These are phyloP conservation scores for Apiotrichum veenhuisii DNA, from an alignment of 1,284 basidiomycete genomes.

Conservation along the genomic window DNA sequence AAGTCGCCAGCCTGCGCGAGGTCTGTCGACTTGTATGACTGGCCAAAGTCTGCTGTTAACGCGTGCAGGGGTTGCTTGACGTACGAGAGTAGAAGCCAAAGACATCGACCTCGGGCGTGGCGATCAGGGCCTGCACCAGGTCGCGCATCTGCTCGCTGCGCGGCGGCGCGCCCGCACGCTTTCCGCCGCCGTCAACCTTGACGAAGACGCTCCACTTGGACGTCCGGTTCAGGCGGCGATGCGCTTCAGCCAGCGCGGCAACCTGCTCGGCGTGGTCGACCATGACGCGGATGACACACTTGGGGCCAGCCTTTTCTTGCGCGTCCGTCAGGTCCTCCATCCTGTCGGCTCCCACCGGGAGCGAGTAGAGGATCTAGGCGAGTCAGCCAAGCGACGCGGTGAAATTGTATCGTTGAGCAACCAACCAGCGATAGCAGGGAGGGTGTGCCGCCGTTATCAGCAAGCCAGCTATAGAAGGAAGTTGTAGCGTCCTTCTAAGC, in stretches of 20 bases:
- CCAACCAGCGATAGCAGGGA: no score
- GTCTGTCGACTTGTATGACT: constrained; percentile 69
- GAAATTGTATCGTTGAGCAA: no score
- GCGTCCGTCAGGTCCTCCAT: constrained; percentile 65
- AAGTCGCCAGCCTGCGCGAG: constrained; percentile 61
- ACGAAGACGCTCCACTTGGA: constrained; percentile 69
- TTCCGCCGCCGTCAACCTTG: constrained; percentile 73
- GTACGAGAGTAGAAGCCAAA: constrained; percentile 76
- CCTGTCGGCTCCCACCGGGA: constrained; percentile 68
- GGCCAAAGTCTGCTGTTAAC: constrained; percentile 40
- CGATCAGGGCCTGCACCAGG: constrained; percentile 57
- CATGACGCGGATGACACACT: constrained; percentile 62
- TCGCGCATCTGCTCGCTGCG: constrained; percentile 57
- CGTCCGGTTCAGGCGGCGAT: constrained; percentile 37
- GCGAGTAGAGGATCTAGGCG: constrained; percentile 65
- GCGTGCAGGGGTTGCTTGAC: constrained; percentile 13
- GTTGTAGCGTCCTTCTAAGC: no score
- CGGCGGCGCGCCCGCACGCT: constrained; percentile 74
- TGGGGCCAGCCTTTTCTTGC: constrained; percentile 57
- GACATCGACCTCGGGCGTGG: constrained; percentile 53
- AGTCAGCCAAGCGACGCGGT: no score
- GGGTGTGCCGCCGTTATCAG: no score
- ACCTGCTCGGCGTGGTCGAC: constrained; percentile 74
- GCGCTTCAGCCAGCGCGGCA: constrained; percentile 58
- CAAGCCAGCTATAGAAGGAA: no score